Evolutionary conservation across 129 eudicot genomes (phyloP), one percentile per base, ranked within the genome.

Genomic region (Deinandra increscens): DNA sequence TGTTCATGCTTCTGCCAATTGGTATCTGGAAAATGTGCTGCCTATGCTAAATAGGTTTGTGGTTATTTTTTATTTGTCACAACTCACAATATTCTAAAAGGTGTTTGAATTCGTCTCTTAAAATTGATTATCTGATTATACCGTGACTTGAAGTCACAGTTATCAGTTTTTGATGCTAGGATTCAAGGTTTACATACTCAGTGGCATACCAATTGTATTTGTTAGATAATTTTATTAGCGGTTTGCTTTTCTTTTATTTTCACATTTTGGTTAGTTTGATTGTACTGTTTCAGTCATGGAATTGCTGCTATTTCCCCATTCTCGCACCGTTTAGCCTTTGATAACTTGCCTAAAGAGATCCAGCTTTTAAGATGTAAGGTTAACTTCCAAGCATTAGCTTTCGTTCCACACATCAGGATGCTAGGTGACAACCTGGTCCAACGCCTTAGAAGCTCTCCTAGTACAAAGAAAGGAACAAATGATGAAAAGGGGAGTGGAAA

Each of bases 241-340:
- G 34, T 53, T 56, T 12, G 4, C 17, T 58, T 26, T 58, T 29
- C 64, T 6, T 58, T n/a, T n/a, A n/a, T n/a, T 29, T 58, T 58
- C 41, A 58, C 41, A 26, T 58, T 29, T 58, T 58, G 41, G 19
- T 29, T 23, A 5, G 26, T 58, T 29, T 4, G 15, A 22, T 10
- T 60, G 1, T 42, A 42, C 13, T 70, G 48, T 76, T 82, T 8
- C 91, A 92, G 98, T 72, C 78, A 89, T 64, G 95, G 96, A 71
- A 76, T 93, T 70, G 97, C 90, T 84, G 97, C 96, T 15, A 83
- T 93, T 70, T 85, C 98, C 53, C 97, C 98, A 41, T 93, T 93
- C 72, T 93, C 95, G 33, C 98, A 93, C 75, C 98, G 98, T 71
- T 79, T 93, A 82, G 95, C 95, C 22, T 93, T 93, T 48, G 96